These are phyloP conservation scores for Mycena pura DNA, from an alignment of 768 basidiomycete species.

Conservation along the genomic window DNA sequence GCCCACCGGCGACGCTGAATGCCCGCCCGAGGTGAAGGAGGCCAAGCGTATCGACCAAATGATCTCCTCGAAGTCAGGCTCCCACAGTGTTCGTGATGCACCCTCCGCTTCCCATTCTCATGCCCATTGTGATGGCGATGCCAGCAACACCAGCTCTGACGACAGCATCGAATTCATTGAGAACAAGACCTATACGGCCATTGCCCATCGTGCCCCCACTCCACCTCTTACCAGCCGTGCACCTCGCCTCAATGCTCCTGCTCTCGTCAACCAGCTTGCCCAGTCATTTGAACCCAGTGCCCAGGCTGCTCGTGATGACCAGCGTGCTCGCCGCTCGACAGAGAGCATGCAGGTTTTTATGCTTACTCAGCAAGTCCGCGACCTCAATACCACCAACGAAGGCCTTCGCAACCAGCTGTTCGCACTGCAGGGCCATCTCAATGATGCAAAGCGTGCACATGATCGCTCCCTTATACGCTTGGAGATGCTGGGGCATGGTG, in stretches of 20 bases:
- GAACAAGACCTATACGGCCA: neutral
- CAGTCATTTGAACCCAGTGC: neutral
- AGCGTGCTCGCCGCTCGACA: neutral
- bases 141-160: neutral
- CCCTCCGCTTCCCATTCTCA: no score
- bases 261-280: neutral
- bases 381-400: neutral
- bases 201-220: neutral
- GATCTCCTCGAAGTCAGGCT: neutral
- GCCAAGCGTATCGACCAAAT: neutral
- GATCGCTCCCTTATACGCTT: neutral
- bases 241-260: neutral
- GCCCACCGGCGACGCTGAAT: neutral
- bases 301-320: neutral
- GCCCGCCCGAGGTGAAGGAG: neutral
- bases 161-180: neutral
- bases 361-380: neutral
- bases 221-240: neutral
- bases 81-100: no score
- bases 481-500: no score
- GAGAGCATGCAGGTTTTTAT: neutral
- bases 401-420: neutral
- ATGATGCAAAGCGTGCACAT: neutral
- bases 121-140: no score
- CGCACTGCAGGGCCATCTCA: neutral